Evolutionary conservation across 2,329 filamentous ascomycete species (phyloP), one percentile per base, ranked within the genome.

Genomic region (Moelleriella libera): DNA sequence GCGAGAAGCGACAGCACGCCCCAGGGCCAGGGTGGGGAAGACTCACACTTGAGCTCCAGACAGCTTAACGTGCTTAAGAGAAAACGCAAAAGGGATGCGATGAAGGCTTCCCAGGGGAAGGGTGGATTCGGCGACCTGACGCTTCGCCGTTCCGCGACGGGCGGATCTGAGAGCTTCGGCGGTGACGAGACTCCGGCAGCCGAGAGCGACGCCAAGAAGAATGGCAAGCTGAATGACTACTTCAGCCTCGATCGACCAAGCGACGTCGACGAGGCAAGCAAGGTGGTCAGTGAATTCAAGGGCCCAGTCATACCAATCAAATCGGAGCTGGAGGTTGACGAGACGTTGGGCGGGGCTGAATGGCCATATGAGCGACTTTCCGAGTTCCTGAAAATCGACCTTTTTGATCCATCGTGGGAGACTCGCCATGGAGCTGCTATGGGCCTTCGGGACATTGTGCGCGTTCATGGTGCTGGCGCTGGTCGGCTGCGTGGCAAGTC

Each of bases 301-400:
- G 94, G 92, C 4, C 76, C 83, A 2, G 68, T 81, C 3, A 70
- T 87, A 8, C 80, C 85, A 2, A 87, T 95, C 60, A 92, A 95
- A 62, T 88, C 90, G 0, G 79, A 92, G 48, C 76, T 97, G 49
- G 82, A 94, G 60, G 74, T 80, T 2, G 86, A 94, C 49, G 76
- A 83, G 11, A 79, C 83, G 54, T 75, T 85, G 49, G 78, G 90
- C 56, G 88, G 88, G 2, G 72, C 77, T 3, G 87, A 94, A 60
- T 98, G 92, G 92, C 92, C 92, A 0, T 96, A 87, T 58, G 89
- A 96, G 58, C 81, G 88, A 47, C 78, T 98, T 37, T 96, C 88
- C 62, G 92, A 97, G 51, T 92, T 96, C 57, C 76, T 98, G 49
- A 90, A 87, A 58, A 75, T 97, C 34, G 92, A 98, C 60, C 74